Base-by-base conservation (phyloP, 768 basidiomycete species). In the Mycena indigotica region DNA sequence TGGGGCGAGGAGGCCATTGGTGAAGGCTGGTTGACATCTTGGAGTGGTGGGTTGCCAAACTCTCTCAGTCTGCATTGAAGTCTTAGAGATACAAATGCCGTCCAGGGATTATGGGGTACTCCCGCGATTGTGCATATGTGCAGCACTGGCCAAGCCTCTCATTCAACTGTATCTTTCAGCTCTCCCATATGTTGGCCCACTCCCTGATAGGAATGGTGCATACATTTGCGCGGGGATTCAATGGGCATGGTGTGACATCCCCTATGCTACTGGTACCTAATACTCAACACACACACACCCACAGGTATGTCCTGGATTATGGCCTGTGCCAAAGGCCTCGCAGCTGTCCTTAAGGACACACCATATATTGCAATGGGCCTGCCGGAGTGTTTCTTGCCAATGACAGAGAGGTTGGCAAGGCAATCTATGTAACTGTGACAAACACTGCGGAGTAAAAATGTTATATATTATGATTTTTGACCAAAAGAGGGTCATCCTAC, bases 381-480 rank as follows among this genome's bases (percentile, higher is more conserved):
- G 24, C 71, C 71, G 28, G 70, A 71, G 49, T 69, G 68, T 48
- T 71, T 72, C 46, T 56, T 67, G 52, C 62, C 68, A 4, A 70
- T 67, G 10, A 53, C 26, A 12, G 67, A 70, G 50, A 52, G 70
- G 25, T 60, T 71, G 23, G 35, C 30, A 30, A 24, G 28, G 10
- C 56, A 46, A 2, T 28, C 46, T 26, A n/a, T n/a, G 35, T 32
- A 46, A 55, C 38, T n/a, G 59, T 56, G n/a, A 38, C 49, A 35
- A 53, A 60, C 17, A 46, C 12, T 38, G 35, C 35, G 35, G 35
- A 38, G 35, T 10, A 38, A n/a, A 10, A 38, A 38, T 38, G 35
- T 38, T n/a, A n/a, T n/a, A n/a, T n/a, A n/a, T n/a, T n/a, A n/a
- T n/a, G n/a, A n/a, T n/a, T n/a, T n/a, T n/a, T n/a, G n/a, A n/a